Base-by-base conservation (phyloP, 768 basidiomycete genomes). In the Hygrophoropsis aurantiaca region DNA sequence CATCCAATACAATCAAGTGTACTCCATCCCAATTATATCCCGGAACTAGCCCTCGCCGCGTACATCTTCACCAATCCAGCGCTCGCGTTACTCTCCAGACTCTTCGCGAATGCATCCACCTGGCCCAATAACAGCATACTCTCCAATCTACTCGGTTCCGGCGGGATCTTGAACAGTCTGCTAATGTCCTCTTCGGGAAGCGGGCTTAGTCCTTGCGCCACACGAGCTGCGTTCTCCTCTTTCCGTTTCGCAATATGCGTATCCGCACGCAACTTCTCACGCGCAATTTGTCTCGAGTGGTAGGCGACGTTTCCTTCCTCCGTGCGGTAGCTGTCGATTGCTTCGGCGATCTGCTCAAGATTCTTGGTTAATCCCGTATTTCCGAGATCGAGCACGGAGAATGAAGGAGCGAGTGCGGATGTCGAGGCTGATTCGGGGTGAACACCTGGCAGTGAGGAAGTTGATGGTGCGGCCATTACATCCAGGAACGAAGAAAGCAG, bases 231-330 rank as follows among this genome's bases (percentile, higher is more conserved):
- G 59, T 90, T 95, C 69, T 97, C 94, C 64, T 95, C 94, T 62
- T 86, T 90, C 46, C 92, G 82, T 68, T 93, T 94, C 58, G 80
- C 77, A 44, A 94, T 68, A 60, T 86, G 85, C 44, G 76, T 74
- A 46, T 97, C 94, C 41, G 90, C 90, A 50, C 81, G 82, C 36
- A 77, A 68, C 60, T 82, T 85, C 66, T 97, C 94, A 24, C 94
- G 80, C 24, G 85, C 85, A 60, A 94, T 94, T 64, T 94, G 93
- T 45, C 94, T 84, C 37, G 77, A 76, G 55, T 91, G 72, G 74
- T 92, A 97, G 44, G 87, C 92, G 54, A 94, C 78, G 67, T 95
- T 95, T 42, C 90, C 89, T 59, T 94, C 90, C 67, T 97, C 94
- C 45, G 88, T 90, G 58, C 85, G 82, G 70, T 93, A 91, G 57